Percentiles rank a stretch among this genome's conserved stretches.
Evolutionary conservation across 208 protist species (phyloP).

Genomic region (Wallacemonas sp.): DNA sequence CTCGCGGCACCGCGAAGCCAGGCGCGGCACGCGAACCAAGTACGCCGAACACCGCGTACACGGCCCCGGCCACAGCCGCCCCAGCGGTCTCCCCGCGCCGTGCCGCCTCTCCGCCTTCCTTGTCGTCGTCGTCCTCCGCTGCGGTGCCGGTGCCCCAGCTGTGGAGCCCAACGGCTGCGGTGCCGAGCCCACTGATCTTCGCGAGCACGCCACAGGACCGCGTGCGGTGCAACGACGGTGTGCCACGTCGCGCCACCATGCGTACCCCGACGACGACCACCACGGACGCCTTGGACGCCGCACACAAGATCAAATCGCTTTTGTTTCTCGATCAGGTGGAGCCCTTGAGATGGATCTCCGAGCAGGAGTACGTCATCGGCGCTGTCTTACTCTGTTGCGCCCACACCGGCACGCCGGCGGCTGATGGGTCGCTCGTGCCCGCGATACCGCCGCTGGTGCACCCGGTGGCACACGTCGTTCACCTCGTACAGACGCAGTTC

Average conservation of each 20-base stretch:
- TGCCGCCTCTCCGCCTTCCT: neutral
- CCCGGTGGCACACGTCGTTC: slow-evolving; percentile 52
- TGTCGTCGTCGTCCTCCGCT: neutral
- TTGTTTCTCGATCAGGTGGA: slow-evolving; percentile 60
- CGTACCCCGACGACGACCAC: slow-evolving; percentile 2
- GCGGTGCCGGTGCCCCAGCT: too few relatives aligned
- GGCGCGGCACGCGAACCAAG: too few relatives aligned
- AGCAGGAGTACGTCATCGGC: slow-evolving; percentile 86
- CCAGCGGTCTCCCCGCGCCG: neutral
- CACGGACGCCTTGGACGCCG: neutral
- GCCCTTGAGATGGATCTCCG: slow-evolving; percentile 67
- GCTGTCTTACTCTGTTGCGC: slow-evolving; percentile 66
- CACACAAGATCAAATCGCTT: neutral
- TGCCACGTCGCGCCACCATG: slow-evolving; percentile 8
- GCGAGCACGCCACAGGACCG: neutral
- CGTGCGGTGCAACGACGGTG: slow-evolving; percentile 10
- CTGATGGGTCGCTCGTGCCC: too few relatives aligned
- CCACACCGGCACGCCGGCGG: neutral
- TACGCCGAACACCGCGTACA: neutral
- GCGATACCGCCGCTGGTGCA: slow-evolving; percentile 47
- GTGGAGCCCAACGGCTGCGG: slow-evolving; percentile 15
- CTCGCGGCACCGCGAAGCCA: slow-evolving; percentile 11
- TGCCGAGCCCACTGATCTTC: slow-evolving; percentile 7
- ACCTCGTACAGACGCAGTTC: slow-evolving; percentile 39
- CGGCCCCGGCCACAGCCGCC: neutral